Percentiles rank a stretch among this genome's conserved stretches.
phyloP scores from a whole-genome alignment of 2,329 filamentous ascomycete species.

The Berkeleyomyces rouxiae region DNA sequence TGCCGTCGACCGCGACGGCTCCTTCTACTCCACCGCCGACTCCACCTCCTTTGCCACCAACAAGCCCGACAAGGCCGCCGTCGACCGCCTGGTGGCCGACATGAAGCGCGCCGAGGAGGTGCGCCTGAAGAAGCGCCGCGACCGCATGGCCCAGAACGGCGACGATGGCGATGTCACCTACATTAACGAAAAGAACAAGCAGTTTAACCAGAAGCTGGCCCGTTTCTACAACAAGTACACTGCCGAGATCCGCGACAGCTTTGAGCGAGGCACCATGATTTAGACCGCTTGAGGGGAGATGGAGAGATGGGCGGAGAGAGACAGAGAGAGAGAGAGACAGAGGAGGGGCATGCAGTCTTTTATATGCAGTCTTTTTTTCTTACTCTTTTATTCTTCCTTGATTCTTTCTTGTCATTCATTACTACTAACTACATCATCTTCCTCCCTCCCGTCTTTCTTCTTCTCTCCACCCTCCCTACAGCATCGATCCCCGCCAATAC shows the following conservation, averaged over 20 bases:
- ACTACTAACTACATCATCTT: neutral
- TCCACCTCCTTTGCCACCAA: conserved; percentile 67
- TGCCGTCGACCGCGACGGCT: conserved; percentile 78
- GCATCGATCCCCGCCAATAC: conserved; percentile 81
- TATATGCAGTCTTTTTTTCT: neutral
- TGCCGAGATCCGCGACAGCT: conserved; percentile 88
- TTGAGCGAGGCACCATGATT: conserved; percentile 93
- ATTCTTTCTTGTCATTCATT: neutral
- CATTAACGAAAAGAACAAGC: conserved; percentile 99
- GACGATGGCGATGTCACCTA: conserved; percentile 89
- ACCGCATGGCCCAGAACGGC: conserved; percentile 59
- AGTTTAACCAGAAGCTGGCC: conserved; percentile 94
- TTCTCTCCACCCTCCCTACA: conserved; percentile 31
- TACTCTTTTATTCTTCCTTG: neutral
- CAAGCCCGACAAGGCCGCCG: conserved; percentile 69
- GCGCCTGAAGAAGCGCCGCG: conserved; percentile 69
- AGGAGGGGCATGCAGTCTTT: neutral
- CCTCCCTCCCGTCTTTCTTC: neutral
- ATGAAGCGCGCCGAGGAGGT: conserved; percentile 77
- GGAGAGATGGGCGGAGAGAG: conserved; percentile 14
- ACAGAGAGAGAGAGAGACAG: too few species aligned
- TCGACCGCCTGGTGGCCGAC: conserved; percentile 77
- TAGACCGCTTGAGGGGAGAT: conserved; percentile 24
- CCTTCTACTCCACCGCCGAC: conserved; percentile 79
- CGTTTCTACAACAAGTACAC: conserved; percentile 99